Percentiles rank a stretch among this genome's conserved stretches.
Conservation (phyloP, 176 grass and related monocot genomes). For the Rhynchospora pubera region DNA sequence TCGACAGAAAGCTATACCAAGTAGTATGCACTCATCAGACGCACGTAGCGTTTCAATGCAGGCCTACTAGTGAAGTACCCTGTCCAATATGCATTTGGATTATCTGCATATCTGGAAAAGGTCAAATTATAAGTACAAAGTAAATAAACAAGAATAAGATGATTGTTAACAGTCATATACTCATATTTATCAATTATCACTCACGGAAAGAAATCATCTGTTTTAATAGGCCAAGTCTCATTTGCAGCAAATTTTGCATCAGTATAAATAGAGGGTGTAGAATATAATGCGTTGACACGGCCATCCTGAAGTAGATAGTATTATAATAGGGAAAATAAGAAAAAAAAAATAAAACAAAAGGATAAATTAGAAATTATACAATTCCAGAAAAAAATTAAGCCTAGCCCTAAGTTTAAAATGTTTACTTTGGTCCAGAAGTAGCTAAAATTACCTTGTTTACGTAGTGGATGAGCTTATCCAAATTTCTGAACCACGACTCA, state of each 20-base stretch:
- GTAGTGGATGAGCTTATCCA: slow-evolving; percentile 98
- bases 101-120: slow-evolving; percentile 81
- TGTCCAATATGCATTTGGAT: slow-evolving; percentile 90
- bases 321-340: slow-evolving; percentile 1
- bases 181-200: too few species aligned
- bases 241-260: slow-evolving; percentile 86
- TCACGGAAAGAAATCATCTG: slow-evolving; percentile 96
- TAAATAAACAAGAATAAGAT: background rate
- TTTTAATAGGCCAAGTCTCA: slow-evolving; percentile 86
- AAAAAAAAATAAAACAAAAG: background rate
- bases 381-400: background rate
- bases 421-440: background rate
- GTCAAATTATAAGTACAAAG: slow-evolving; percentile 21
- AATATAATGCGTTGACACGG: slow-evolving; percentile 94
- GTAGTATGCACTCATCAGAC: slow-evolving; percentile 86
- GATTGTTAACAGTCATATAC: background rate
- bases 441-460: slow-evolving; percentile 72
- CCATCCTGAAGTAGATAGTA: slow-evolving; percentile 60
- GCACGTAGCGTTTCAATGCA: slow-evolving; percentile 73
- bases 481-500: slow-evolving; percentile 88
- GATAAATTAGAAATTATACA: background rate
- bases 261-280: slow-evolving; percentile 96
- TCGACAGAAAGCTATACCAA: slow-evolving; percentile 41
- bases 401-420: background rate
- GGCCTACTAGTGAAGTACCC: slow-evolving; percentile 98